Conservation (phyloP, 2,329 filamentous ascomycete species). For the Exophiala lecanii-corni region DNA sequence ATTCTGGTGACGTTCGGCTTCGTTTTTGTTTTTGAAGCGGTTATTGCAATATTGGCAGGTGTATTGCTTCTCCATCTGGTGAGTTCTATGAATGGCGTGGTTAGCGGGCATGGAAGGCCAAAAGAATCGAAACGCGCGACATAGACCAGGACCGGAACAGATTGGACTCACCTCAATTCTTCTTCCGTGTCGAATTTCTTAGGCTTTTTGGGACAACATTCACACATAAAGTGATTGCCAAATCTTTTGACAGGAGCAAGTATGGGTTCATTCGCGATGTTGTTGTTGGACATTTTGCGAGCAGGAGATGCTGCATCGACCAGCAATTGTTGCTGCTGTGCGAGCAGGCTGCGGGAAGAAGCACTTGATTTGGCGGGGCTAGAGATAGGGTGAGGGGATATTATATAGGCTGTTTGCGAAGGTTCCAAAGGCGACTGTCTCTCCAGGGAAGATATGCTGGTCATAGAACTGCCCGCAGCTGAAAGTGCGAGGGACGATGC, state of each 20-base stretch:
- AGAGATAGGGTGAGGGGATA: constrained; percentile 40
- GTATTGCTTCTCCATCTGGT: constrained; percentile 95
- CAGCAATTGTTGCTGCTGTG: constrained; percentile 28
- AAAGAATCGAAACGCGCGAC: too few relatives aligned
- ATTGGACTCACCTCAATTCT: constrained; percentile 75
- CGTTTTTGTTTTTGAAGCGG: constrained; percentile 98
- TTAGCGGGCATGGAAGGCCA: constrained; percentile 6
- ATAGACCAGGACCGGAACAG: too few relatives aligned
- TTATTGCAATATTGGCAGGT: constrained; percentile 89
- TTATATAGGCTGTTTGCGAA: constrained; percentile 51
- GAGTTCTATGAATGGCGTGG: constrained; percentile 52
- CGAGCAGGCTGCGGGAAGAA: constrained; percentile 21
- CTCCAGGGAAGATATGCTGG: constrained; percentile 59
- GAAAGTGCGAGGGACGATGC: constrained; percentile 59
- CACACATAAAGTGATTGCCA: constrained; percentile 67
- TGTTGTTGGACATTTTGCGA: constrained; percentile 47
- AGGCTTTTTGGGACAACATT: constrained; percentile 95
- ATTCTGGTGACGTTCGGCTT: constrained; percentile 93
- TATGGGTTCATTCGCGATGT: constrained; percentile 32
- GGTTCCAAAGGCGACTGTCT: constrained; percentile 57
- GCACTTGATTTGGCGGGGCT: constrained; percentile 35
- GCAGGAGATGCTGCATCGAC: constrained; percentile 27
- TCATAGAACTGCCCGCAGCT: constrained; percentile 58
- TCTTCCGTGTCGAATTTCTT: constrained; percentile 87
- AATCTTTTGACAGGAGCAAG: constrained; percentile 41